Conservation (phyloP, 345 rosid genomes). For the Arabidopsis arenosa region DNA sequence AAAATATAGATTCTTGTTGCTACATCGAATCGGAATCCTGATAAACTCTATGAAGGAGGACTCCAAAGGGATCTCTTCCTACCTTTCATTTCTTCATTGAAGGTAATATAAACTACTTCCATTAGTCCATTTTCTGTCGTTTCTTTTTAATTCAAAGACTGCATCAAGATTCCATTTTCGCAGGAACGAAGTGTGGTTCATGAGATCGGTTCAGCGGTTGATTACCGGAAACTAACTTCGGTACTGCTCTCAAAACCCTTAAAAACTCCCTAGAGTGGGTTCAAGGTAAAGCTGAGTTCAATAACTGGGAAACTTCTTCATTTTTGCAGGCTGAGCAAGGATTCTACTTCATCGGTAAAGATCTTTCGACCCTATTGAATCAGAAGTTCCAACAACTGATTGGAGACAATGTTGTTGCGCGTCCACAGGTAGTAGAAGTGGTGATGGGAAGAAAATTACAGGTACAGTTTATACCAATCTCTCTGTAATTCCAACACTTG, state of each 20-base stretch:
- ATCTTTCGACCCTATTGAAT: constrained; percentile 60
- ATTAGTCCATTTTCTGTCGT: background rate
- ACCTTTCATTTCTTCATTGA: constrained; percentile 84
- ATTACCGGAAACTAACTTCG: constrained; percentile 90
- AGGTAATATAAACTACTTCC: constrained; percentile 54
- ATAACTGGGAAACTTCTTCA: constrained; percentile 20
- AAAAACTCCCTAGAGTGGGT: constrained; percentile 26
- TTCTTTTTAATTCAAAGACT: background rate
- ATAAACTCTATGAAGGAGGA: constrained; percentile 97
- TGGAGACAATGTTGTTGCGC: constrained; percentile 56
- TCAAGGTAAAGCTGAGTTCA: constrained; percentile 19
- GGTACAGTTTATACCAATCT: constrained; percentile 47
- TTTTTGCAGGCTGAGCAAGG: constrained; percentile 82
- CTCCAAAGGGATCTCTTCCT: constrained; percentile 96
- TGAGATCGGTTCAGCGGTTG: constrained; percentile 90
- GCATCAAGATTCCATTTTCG: constrained; percentile 28
- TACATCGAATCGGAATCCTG: constrained; percentile 98
- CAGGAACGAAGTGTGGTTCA: constrained; percentile 81
- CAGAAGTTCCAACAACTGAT: constrained; percentile 73
- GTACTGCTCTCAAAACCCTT: constrained; percentile 46
- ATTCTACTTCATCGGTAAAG: constrained; percentile 81
- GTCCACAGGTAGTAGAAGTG: constrained; percentile 79
- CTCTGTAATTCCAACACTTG: constrained; percentile 7
- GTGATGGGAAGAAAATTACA: constrained; percentile 89
- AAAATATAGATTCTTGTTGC: constrained; percentile 82